Conservation (phyloP, 768 basidiomycete species). For the Coprinellus micaceus region DNA sequence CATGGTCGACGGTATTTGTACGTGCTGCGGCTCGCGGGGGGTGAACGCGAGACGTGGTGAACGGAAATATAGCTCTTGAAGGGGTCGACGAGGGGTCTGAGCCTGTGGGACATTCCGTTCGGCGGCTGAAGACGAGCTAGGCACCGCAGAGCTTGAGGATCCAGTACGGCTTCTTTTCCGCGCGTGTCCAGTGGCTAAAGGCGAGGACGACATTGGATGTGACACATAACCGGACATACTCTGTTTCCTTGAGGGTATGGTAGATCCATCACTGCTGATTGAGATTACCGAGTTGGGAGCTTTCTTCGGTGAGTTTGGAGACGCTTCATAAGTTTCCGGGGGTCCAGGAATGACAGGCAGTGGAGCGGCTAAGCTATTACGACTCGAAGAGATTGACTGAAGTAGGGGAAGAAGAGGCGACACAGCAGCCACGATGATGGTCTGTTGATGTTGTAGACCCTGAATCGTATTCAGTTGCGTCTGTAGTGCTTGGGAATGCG, state of each 20-base stretch:
- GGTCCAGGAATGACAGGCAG: no score
- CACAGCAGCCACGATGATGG: conserved; percentile 49
- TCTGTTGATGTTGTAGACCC: conserved; percentile 61
- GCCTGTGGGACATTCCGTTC: not conserved
- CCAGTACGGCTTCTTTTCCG: not conserved
- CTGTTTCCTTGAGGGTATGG: not conserved
- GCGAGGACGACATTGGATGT: not conserved
- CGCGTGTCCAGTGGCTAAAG: not conserved
- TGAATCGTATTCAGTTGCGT: conserved; percentile 55
- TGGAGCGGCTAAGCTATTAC: no score
- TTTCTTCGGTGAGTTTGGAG: no score
- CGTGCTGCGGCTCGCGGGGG: not conserved
- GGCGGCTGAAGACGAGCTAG: not conserved
- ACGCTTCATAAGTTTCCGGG: no score
- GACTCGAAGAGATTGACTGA: conserved; percentile 30
- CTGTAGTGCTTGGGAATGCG: conserved; percentile 45
- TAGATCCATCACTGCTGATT: not conserved
- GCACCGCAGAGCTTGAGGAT: not conserved
- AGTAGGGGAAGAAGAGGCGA: conserved; percentile 59
- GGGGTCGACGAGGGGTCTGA: conserved; percentile 9
- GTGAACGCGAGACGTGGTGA: not conserved
- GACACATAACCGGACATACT: not conserved
- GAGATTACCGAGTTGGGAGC: no score
- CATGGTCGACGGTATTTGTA: no score
- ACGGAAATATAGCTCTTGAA: not conserved